A percentile compares a stretch with the other conserved stretches of the same genome.
Evolutionary conservation across 192 early-diverging fungal genomes (phyloP).

Genomic region (Allomyces arbusculus): DNA sequence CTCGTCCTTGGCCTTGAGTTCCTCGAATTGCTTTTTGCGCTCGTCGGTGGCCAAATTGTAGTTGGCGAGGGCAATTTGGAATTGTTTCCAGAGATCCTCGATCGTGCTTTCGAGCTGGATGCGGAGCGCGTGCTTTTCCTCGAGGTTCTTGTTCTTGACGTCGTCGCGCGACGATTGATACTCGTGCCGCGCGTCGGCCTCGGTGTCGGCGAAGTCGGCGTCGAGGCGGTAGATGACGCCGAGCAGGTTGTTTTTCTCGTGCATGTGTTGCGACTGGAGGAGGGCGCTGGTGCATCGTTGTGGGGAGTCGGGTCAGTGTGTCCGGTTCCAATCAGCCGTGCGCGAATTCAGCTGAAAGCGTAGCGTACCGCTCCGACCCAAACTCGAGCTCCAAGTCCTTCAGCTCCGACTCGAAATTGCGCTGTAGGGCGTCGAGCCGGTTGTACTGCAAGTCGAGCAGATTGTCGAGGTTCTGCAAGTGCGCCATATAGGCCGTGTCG

Average conservation of each 20-base stretch:
- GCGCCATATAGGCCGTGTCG: conserved; percentile 24
- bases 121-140: conserved; percentile 38
- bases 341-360: neutral
- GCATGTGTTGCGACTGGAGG: conserved; percentile 23
- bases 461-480: conserved; percentile 33
- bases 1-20: conserved; percentile 34
- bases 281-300: conserved; percentile 12
- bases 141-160: conserved; percentile 42
- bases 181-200: conserved; percentile 41
- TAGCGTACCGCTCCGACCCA: conserved; percentile 21
- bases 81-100: conserved; percentile 37
- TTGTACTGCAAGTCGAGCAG: conserved; percentile 28
- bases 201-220: conserved; percentile 30
- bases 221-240: conserved; percentile 32
- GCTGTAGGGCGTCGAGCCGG: conserved; percentile 18
- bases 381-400: conserved; percentile 28
- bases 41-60: conserved; percentile 36
- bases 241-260: conserved; percentile 27
- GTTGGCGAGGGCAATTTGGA: conserved; percentile 29
- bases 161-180: conserved; percentile 33
- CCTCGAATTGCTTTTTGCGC: conserved; percentile 36
- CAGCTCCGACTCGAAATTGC: conserved; percentile 26
- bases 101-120: conserved; percentile 39
- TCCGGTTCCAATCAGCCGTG: too few species aligned
- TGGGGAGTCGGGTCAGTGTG: neutral